Percentiles rank a stretch among this genome's conserved stretches.
These are phyloP conservation scores for Manihot esculenta DNA, from an alignment of 441 rosid genomes.

Conservation along the genomic window DNA sequence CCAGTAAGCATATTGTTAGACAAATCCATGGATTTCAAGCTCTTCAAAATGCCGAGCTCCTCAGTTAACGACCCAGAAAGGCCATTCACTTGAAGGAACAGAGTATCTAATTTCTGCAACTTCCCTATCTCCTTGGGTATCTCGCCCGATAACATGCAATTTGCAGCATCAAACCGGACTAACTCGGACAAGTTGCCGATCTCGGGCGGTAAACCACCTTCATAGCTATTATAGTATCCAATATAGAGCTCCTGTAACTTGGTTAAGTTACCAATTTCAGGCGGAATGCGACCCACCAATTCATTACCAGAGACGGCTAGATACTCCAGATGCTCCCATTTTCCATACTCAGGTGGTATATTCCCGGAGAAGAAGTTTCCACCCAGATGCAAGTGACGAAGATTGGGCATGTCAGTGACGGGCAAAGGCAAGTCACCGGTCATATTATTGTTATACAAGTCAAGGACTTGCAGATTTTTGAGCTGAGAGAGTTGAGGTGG, in stretches of 20 bases:
- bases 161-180: slow-evolving; percentile 72
- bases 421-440: slow-evolving; percentile 66
- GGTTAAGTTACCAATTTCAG: slow-evolving; percentile 75
- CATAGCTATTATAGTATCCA: slow-evolving; percentile 77
- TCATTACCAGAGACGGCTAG: slow-evolving; percentile 83
- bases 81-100: slow-evolving; percentile 86
- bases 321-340: slow-evolving; percentile 67
- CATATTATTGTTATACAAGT: slow-evolving; percentile 87
- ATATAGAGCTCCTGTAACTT: slow-evolving; percentile 63
- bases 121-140: slow-evolving; percentile 65
- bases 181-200: slow-evolving; percentile 72
- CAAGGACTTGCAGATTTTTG: slow-evolving; percentile 64
- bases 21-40: slow-evolving; percentile 81
- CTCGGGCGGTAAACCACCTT: slow-evolving; percentile 67
- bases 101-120: slow-evolving; percentile 73
- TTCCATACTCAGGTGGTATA: slow-evolving; percentile 71
- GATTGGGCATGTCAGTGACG: slow-evolving; percentile 54
- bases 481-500: slow-evolving; percentile 63
- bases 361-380: slow-evolving; percentile 77
- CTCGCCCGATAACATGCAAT: slow-evolving; percentile 66
- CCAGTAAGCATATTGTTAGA: slow-evolving; percentile 79
- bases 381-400: slow-evolving; percentile 82
- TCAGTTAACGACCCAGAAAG: slow-evolving; percentile 62
- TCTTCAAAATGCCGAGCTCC: slow-evolving; percentile 64
- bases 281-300: slow-evolving; percentile 64